Evolutionary conservation across 2,329 filamentous ascomycete species (phyloP).

Genomic region (Colletotrichum kahawae): DNA sequence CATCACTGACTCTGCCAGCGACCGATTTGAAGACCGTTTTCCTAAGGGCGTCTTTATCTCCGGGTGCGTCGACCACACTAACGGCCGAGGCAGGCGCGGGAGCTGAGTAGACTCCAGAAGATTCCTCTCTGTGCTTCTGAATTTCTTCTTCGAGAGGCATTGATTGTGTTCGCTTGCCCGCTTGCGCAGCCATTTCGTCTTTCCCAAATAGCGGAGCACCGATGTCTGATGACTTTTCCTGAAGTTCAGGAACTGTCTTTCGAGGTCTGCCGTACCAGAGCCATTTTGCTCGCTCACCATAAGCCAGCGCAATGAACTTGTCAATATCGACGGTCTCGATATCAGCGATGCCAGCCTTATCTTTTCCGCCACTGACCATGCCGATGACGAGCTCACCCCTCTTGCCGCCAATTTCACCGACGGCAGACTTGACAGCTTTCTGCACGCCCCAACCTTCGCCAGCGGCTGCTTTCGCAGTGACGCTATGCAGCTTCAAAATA

Average conservation of each 20-base stretch:
- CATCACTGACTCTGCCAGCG: constrained; percentile 78
- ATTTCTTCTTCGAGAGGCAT: constrained; percentile 58
- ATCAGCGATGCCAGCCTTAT: constrained; percentile 89
- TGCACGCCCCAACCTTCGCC: constrained; percentile 93
- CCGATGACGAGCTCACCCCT: constrained; percentile 93
- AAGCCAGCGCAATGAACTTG: constrained; percentile 76
- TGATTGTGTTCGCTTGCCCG: constrained; percentile 55
- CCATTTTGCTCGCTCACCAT: constrained; percentile 88
- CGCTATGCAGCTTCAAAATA: constrained; percentile 77
- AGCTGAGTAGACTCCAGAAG: constrained; percentile 46
- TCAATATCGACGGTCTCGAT: constrained; percentile 93
- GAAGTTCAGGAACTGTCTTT: constrained; percentile 59
- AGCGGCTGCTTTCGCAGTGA: constrained; percentile 88
- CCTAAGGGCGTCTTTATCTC: constrained; percentile 63
- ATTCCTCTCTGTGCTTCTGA: constrained; percentile 51
- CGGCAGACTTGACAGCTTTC: constrained; percentile 91
- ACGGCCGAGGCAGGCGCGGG: constrained; percentile 49
- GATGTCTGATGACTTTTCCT: constrained; percentile 52
- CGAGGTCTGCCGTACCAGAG: constrained; percentile 91
- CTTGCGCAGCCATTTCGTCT: constrained; percentile 50
- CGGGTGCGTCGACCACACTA: constrained; percentile 51
- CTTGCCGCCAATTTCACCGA: constrained; percentile 92
- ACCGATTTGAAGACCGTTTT: constrained; percentile 80
- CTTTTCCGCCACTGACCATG: constrained; percentile 80
- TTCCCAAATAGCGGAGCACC: constrained; percentile 57